A percentile compares a stretch with the other conserved stretches of the same genome.
Conservation (phyloP, 2,329 filamentous ascomycete species). For the Sporothrix variecibatus region DNA sequence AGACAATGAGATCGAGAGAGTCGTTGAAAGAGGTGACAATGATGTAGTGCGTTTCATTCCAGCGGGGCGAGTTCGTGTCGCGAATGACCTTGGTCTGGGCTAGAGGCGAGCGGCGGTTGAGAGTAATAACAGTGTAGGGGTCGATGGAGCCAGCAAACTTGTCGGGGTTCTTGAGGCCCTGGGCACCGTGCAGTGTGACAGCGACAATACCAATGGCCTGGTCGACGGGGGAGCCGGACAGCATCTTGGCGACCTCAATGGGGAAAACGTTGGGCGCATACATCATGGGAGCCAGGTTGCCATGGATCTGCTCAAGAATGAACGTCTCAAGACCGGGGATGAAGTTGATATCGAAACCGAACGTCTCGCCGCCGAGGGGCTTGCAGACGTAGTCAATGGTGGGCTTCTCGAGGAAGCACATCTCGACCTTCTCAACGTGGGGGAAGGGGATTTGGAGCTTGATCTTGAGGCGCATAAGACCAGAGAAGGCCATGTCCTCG, state of each 20-base stretch:
- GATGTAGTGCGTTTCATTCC: constrained; percentile 96
- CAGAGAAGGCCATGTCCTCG: constrained; percentile 94
- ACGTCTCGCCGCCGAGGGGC: constrained; percentile 88
- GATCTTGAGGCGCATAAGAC: constrained; percentile 94
- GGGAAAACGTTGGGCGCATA: constrained; percentile 97
- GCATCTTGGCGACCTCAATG: constrained; percentile 97
- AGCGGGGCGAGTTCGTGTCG: constrained; percentile 83
- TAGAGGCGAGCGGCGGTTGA: constrained; percentile 80
- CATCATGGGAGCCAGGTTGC: constrained; percentile 94
- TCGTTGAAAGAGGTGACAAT: constrained; percentile 92
- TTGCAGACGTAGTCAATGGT: constrained; percentile 97
- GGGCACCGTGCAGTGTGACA: constrained; percentile 85
- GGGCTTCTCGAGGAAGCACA: constrained; percentile 89
- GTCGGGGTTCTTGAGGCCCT: constrained; percentile 92
- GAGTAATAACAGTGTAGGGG: constrained; percentile 81
- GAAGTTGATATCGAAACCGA: constrained; percentile 99
- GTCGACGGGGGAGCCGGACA: constrained; percentile 90
- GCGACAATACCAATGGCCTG: constrained; percentile 94
- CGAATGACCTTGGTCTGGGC: constrained; percentile 86
- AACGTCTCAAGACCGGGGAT: constrained; percentile 92
- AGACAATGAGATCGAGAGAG: constrained; percentile 78
- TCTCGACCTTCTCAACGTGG: constrained; percentile 90
- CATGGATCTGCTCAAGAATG: constrained; percentile 95
- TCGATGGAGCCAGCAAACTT: constrained; percentile 90
- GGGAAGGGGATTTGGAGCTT: constrained; percentile 96